Base-by-base conservation (phyloP, 2,329 filamentous ascomycete genomes). In the Bertia moriformis region DNA sequence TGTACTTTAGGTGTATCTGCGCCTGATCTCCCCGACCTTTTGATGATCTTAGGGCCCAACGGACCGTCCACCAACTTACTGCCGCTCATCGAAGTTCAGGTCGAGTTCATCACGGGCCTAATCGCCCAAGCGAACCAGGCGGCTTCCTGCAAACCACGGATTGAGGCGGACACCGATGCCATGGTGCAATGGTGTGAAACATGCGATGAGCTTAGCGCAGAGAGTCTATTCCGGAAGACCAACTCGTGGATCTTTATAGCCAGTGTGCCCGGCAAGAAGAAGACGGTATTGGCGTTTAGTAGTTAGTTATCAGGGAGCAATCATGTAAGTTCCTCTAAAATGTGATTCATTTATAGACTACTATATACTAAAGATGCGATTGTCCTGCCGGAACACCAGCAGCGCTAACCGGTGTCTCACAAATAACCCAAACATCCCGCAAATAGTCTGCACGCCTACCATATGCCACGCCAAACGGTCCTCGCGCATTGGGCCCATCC, bases 401-500 rank as follows among this genome's bases (percentile, higher is more conserved):
- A 93, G 63, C 35, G 91, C 91, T 46, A 95, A 71, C 44, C 75
- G 76, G 63, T 98, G 91, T 48, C 91, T 69, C 40, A 87, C 74
- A 52, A 94, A 84, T 43, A 98, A 62, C 15, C 88, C 91, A 32
- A 85, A 62, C n/a, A 93, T 56, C 4, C 91, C 91, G 44, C 83
- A 72, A 3, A 69, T 58, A 14, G 74, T 64, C 65, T 98, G 91
- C 59, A 95, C 71, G n/a, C 62, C 61, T 36, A 91, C 71, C 43
- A 98, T 69, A 56, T 91, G 85, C 53, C 76, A 65, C 18, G 86
- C 84, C 40, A 98, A 67, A 36, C 74, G 70, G 59, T 94, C 83
- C 57, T 98, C 91, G 44, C 83, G 73, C 67, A 93, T 73, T 2
- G 91, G 88, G 0, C 91, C 91, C 55, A 88, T 80, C 84, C 87